Percentiles rank a stretch among this genome's conserved stretches.
Conservation (phyloP, 2,329 filamentous ascomycete species). For the Curvularia verruculosa region DNA sequence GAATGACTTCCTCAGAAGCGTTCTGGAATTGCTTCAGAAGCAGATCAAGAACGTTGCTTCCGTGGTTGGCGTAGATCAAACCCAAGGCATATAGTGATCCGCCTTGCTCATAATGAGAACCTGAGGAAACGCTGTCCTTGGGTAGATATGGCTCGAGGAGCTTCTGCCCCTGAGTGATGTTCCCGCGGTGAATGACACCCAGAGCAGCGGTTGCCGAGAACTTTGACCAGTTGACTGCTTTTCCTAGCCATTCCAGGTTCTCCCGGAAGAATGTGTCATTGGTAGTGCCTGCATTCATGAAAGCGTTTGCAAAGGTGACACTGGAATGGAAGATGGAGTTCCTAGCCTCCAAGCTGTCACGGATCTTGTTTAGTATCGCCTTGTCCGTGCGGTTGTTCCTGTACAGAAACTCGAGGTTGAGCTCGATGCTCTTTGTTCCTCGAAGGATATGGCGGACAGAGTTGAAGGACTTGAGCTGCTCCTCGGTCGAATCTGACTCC, state of each 20-base stretch:
- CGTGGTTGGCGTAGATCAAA: conserved; percentile 96
- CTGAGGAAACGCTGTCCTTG: conserved; percentile 71
- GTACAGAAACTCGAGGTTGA: conserved; percentile 96
- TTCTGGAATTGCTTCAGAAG: conserved; percentile 75
- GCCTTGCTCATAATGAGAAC: conserved; percentile 94
- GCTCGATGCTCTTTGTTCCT: conserved; percentile 89
- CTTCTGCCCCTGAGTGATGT: conserved; percentile 90
- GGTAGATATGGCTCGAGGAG: conserved; percentile 94
- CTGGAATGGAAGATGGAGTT: conserved; percentile 99
- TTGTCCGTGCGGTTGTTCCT: conserved; percentile 93
- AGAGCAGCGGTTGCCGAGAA: conserved; percentile 96
- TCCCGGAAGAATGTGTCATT: conserved; percentile 99
- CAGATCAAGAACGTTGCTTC: conserved; percentile 84
- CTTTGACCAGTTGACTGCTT: conserved; percentile 99
- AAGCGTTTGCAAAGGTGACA: conserved; percentile 96
- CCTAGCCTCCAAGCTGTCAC: conserved; percentile 91
- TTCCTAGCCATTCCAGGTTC: conserved; percentile 96
- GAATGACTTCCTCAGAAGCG: conserved; percentile 88
- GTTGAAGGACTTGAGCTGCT: conserved; percentile 61
- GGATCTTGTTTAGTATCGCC: conserved; percentile 92
- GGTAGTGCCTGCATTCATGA: conserved; percentile 98
- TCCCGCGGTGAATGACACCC: conserved; percentile 95
- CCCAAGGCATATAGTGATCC: conserved; percentile 95
- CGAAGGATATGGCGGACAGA: conserved; percentile 71
- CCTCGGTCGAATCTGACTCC: conserved; percentile 53